Conservation (phyloP, 2,329 filamentous ascomycete species). For the Periconia macrospinosa region DNA sequence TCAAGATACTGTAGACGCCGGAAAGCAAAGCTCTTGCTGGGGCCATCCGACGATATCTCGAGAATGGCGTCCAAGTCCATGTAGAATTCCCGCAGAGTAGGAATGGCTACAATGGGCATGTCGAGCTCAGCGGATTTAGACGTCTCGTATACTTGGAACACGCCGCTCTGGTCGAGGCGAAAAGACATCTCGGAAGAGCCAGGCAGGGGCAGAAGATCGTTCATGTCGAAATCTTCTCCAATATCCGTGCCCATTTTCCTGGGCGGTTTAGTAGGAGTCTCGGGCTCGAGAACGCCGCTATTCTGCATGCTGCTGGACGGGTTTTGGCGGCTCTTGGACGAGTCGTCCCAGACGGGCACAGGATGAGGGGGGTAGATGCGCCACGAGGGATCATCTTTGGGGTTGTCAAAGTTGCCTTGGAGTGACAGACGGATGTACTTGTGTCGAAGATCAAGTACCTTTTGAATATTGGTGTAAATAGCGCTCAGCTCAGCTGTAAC, state of each 20-base stretch:
- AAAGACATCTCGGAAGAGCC: slow-evolving; percentile 71
- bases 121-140: slow-evolving; percentile 62
- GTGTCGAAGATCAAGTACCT: slow-evolving; percentile 81
- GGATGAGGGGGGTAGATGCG: slow-evolving; percentile 88
- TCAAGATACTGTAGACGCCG: slow-evolving; percentile 92
- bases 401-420: slow-evolving; percentile 82
- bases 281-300: slow-evolving; percentile 37
- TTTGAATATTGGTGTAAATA: slow-evolving; percentile 90
- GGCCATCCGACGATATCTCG: slow-evolving; percentile 89
- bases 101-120: slow-evolving; percentile 77
- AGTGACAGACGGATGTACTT: slow-evolving; percentile 87
- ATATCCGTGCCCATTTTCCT: slow-evolving; percentile 89
- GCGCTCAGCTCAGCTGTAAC: slow-evolving; percentile 81
- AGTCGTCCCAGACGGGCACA: slow-evolving; percentile 81
- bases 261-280: slow-evolving; percentile 50
- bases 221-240: slow-evolving; percentile 86
- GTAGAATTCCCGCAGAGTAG: slow-evolving; percentile 92
- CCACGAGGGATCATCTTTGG: slow-evolving; percentile 82
- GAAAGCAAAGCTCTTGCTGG: slow-evolving; percentile 96
- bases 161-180: slow-evolving; percentile 77
- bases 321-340: slow-evolving; percentile 51
- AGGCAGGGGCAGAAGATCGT: slow-evolving; percentile 75
- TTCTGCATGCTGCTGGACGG: slow-evolving; percentile 43
- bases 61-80: slow-evolving; percentile 88
- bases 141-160: slow-evolving; percentile 89